These are phyloP conservation scores for Naganishia onofrii DNA, from an alignment of 768 basidiomycete genomes.

Conservation along the genomic window DNA sequence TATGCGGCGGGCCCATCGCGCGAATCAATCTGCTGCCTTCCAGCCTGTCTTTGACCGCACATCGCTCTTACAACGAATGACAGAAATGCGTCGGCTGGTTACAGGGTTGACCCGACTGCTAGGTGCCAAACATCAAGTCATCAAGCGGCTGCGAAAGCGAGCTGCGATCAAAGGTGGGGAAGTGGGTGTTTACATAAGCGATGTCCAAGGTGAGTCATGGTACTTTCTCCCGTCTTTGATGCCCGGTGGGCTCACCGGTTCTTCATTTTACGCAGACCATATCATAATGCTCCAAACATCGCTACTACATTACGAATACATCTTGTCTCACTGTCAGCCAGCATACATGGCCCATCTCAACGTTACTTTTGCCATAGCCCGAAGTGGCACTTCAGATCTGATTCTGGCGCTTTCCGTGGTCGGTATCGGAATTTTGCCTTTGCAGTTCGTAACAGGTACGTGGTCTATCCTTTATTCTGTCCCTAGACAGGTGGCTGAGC, in stretches of 20 bases:
- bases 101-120: slow-evolving; percentile 73
- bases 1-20: slow-evolving; percentile 8
- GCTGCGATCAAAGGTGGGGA: slow-evolving; percentile 60
- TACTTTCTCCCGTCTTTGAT: neutral
- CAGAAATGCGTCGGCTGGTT: slow-evolving; percentile 70
- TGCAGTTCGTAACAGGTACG: slow-evolving; percentile 58
- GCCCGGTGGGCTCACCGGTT: slow-evolving; percentile 3
- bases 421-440: slow-evolving; percentile 65
- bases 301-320: slow-evolving; percentile 78
- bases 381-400: slow-evolving; percentile 65
- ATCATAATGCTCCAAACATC: slow-evolving; percentile 82
- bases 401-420: slow-evolving; percentile 68
- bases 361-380: slow-evolving; percentile 61
- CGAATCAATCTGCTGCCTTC: slow-evolving; percentile 18
- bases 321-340: slow-evolving; percentile 82
- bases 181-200: slow-evolving; percentile 81
- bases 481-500: neutral
- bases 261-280: slow-evolving; percentile 63
- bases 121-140: slow-evolving; percentile 76
- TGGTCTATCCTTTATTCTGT: neutral
- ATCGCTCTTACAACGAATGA: slow-evolving; percentile 70
- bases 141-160: slow-evolving; percentile 74
- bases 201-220: slow-evolving; percentile 71
- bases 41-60: slow-evolving; percentile 47
- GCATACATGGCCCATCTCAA: slow-evolving; percentile 77